phyloP scores from a whole-genome alignment of 139 green algal genomes.

The Asterochloris erici region DNA sequence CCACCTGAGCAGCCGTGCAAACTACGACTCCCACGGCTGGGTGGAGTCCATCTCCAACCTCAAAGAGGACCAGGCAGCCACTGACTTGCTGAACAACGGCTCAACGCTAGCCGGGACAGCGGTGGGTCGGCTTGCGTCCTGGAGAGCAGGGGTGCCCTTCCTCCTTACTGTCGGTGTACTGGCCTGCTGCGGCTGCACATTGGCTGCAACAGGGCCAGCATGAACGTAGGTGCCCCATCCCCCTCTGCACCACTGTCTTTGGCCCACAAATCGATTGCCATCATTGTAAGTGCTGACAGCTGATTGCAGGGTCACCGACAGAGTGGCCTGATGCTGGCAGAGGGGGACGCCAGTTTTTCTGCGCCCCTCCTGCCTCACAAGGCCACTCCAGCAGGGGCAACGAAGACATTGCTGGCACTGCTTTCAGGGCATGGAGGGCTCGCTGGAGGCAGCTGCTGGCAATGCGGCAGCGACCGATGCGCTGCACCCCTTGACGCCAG shows the following conservation, averaged over 20 bases:
- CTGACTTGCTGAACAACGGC: conserved; percentile 16
- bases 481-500: conserved; percentile 23
- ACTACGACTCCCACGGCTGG: conserved; percentile 65
- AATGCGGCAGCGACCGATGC: not conserved
- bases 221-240: too few species aligned
- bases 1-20: conserved; percentile 24
- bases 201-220: too few species aligned
- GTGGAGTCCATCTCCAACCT: conserved; percentile 70
- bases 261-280: too few species aligned
- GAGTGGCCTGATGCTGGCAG: not conserved
- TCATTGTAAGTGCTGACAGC: too few species aligned
- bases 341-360: not conserved
- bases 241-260: too few species aligned
- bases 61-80: conserved; percentile 61
- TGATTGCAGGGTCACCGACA: too few species aligned
- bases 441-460: not conserved
- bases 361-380: too few species aligned
- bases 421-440: too few species aligned
- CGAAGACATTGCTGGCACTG: too few species aligned
- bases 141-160: too few species aligned
- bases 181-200: not conserved
- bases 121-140: not conserved
- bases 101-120: not conserved
- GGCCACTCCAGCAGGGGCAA: too few species aligned
- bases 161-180: too few species aligned